Evolutionary conservation across 2,329 filamentous ascomycete genomes (phyloP), one percentile per base, ranked within the genome.

Genomic region (Colletotrichum tanaceti): DNA sequence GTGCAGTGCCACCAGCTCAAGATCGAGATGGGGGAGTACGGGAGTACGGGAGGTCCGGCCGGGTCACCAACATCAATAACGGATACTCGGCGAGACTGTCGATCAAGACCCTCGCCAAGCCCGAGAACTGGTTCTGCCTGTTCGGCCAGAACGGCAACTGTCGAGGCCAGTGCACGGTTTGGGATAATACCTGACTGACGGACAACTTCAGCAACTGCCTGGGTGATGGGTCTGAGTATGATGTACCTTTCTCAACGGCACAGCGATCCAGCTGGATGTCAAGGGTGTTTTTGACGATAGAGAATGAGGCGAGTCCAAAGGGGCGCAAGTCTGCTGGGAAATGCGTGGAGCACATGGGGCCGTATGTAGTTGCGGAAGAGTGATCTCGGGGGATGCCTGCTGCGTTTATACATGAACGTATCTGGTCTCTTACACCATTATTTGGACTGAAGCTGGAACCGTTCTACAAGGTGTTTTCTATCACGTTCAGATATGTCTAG

Each of bases 131-230:
- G 46, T 49, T 20, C 46, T 49, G 20, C 14, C 46, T 49, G 3
- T 49, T 49, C 4, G 46, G 46, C 22, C 46, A 49, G 22, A 49
- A 49, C 20, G 46, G 46, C n/a, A 49, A 49, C 46, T 49, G 46
- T 24, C 46, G 46, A 49, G 46, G 46, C 46, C 46, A 49, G 7
- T 49, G 46, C 46, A 7, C 22, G 20, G 46, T 24, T 28, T 28
- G 46, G 46, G 46, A 49, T 18, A 24, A 49, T 18, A 24, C n/a
- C 28, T 49, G 46, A 20, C 46, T 49, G 22, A 49, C 20, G n/a
- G 46, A 49, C 14, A 49, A 49, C 46, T 49, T 49, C 20, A 20
- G 46, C 46, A 49, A 49, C n/a, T 49, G 46, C 46, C n/a, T n/a
- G n/a, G n/a, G n/a, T n/a, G 46, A 49, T 3, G 46, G 46, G 22